These are phyloP conservation scores for Platanthera guangdongensis DNA, from an alignment of 106 monocot species.

Conservation along the genomic window DNA sequence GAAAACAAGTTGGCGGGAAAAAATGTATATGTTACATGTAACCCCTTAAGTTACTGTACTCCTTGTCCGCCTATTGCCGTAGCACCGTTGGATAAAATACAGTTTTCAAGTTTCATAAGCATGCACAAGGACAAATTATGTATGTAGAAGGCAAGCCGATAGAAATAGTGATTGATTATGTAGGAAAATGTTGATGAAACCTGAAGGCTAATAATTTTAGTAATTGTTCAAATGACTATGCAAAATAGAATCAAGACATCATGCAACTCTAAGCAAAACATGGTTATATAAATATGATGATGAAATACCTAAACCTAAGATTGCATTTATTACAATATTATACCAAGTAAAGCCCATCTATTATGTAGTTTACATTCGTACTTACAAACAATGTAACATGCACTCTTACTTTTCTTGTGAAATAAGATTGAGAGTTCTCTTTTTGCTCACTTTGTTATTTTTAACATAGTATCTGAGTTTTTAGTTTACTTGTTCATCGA, in stretches of 20 bases:
- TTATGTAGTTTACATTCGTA: too few relatives aligned
- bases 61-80: neutral
- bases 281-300: neutral
- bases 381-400: too few relatives aligned
- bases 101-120: neutral
- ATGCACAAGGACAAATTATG: neutral
- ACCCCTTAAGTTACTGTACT: neutral
- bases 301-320: neutral
- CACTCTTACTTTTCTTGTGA: too few relatives aligned
- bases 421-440: too few relatives aligned
- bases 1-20: neutral
- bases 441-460: too few relatives aligned
- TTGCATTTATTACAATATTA: neutral
- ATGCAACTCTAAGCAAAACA: neutral
- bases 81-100: neutral
- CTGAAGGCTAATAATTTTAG: neutral
- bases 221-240: neutral
- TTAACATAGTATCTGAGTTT: too few relatives aligned
- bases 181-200: neutral
- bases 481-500: too few relatives aligned
- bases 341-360: too few relatives aligned
- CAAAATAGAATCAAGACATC: neutral
- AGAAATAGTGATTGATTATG: neutral
- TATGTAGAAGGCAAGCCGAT: neutral
- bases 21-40: neutral